Evolutionary conservation across 1,284 basidiomycete species (phyloP).

Genomic region (Cutaneotrichosporon cavernicola): DNA sequence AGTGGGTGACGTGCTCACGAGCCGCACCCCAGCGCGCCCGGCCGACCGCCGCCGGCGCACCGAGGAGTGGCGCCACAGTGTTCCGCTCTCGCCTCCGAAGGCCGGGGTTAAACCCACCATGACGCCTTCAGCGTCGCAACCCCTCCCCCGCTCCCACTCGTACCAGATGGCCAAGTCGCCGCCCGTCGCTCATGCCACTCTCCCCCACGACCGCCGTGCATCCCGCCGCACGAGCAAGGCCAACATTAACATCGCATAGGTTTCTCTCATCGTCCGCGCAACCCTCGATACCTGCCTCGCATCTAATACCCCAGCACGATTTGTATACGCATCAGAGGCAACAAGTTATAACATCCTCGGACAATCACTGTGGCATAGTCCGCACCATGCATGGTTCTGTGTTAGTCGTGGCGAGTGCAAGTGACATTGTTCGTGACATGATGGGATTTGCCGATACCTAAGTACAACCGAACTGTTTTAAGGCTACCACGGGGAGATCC

Average conservation of each 20-base stretch:
- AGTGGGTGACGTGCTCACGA: constrained; percentile 8
- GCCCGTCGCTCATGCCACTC: not conserved
- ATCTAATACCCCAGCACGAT: not conserved
- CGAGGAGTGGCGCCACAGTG: constrained; percentile 23
- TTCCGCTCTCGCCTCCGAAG: constrained; percentile 12
- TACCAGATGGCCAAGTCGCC: not conserved
- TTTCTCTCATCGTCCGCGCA: not conserved
- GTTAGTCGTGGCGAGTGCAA: not conserved
- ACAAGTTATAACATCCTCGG: not conserved
- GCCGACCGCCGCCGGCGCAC: constrained; percentile 17
- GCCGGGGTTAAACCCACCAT: not conserved
- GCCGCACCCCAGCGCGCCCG: not conserved
- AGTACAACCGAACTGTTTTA: not conserved
- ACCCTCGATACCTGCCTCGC: not conserved
- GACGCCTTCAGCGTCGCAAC: not conserved
- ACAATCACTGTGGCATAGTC: constrained; percentile 3
- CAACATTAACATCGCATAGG: constrained; percentile 13
- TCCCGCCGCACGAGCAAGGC: constrained; percentile 4
- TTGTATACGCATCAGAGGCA: constrained; percentile 1
- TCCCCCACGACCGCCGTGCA: not conserved
- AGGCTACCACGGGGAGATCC: not conserved
- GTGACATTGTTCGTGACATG: not conserved
- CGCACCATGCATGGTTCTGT: not conserved
- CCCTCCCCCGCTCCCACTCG: not conserved
- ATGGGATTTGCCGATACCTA: not conserved